Percentiles rank a stretch among this genome's conserved stretches.
Evolutionary conservation across 805 yeast species (phyloP).

Genomic region (Scheffersomyces stipitis): DNA sequence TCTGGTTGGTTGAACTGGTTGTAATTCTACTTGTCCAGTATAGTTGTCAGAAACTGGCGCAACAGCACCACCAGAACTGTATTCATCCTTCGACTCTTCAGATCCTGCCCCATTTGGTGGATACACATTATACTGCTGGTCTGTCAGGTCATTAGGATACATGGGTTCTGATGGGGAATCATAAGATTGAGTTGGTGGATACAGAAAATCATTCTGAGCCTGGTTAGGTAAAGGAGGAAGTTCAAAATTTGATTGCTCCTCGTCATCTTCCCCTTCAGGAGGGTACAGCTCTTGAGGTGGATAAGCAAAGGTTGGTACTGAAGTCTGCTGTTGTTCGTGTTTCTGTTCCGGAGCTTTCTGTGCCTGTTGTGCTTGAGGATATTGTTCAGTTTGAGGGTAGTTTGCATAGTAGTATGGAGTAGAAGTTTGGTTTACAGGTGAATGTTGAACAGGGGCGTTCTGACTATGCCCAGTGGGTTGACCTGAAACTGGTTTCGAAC

Average conservation of each 20-base stretch:
- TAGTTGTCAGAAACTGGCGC: slow-evolving; percentile 3
- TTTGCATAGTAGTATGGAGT: background rate
- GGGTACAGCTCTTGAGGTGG: background rate
- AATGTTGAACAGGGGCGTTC: slow-evolving; percentile 4
- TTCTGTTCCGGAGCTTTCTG: background rate
- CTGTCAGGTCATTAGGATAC: background rate
- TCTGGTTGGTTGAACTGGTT: background rate
- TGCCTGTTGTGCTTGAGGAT: background rate
- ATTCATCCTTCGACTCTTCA: background rate
- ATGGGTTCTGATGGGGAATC: background rate
- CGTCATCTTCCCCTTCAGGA: background rate
- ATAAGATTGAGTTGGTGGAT: slow-evolving; percentile 4
- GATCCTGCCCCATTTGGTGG: slow-evolving; percentile 3
- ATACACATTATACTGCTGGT: background rate
- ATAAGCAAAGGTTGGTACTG: background rate
- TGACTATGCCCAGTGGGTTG: slow-evolving; percentile 4
- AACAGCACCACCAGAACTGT: slow-evolving; percentile 5
- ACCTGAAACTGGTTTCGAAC: background rate
- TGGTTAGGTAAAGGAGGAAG: background rate
- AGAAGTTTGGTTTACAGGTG: background rate
- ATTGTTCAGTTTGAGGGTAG: background rate
- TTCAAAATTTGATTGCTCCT: background rate
- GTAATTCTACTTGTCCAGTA: background rate
- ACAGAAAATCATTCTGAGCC: background rate
- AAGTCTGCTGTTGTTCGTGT: background rate